phyloP scores from a whole-genome alignment of 2,329 filamentous ascomycete species.

The Ophiostoma quercus region DNA sequence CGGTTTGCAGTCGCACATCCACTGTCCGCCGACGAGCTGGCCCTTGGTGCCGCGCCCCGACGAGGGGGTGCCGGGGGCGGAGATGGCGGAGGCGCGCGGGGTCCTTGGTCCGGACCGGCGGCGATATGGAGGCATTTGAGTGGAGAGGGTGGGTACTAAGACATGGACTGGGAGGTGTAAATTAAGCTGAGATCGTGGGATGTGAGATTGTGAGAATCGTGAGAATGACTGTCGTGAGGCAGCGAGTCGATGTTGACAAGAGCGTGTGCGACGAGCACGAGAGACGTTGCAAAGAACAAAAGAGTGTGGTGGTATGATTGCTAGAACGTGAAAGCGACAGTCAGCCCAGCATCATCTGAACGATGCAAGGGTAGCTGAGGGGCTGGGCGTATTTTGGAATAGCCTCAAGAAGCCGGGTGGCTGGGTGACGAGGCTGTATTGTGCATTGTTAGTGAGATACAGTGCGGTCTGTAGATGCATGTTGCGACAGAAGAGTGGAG shows the following conservation, averaged over 20 bases:
- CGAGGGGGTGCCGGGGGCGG: slow-evolving; percentile 13
- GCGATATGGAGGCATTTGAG: not conserved
- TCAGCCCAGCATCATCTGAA: not conserved
- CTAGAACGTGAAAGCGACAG: not conserved
- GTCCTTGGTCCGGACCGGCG: not conserved
- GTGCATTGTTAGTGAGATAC: too few relatives aligned
- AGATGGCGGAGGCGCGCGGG: not conserved
- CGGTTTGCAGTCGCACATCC: slow-evolving; percentile 40
- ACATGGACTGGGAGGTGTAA: not conserved
- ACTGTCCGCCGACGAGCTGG: slow-evolving; percentile 29
- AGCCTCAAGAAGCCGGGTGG: not conserved
- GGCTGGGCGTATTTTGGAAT: not conserved
- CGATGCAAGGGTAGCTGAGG: not conserved
- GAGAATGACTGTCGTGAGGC: too few relatives aligned
- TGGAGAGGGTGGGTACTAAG: not conserved
- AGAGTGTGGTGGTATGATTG: not conserved
- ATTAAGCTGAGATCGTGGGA: too few relatives aligned
- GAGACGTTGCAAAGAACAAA: not conserved
- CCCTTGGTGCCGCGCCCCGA: slow-evolving; percentile 26
- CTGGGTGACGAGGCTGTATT: not conserved
- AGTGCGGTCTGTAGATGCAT: too few relatives aligned
- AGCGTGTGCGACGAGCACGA: not conserved
- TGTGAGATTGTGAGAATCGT: not conserved
- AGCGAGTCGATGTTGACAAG: too few relatives aligned
- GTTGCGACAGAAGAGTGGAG: not conserved